Percentiles rank a stretch among this genome's conserved stretches.
Evolutionary conservation across 495 filamentous ascomycete genomes (phyloP).

Genomic region (Tirmania nivea): DNA sequence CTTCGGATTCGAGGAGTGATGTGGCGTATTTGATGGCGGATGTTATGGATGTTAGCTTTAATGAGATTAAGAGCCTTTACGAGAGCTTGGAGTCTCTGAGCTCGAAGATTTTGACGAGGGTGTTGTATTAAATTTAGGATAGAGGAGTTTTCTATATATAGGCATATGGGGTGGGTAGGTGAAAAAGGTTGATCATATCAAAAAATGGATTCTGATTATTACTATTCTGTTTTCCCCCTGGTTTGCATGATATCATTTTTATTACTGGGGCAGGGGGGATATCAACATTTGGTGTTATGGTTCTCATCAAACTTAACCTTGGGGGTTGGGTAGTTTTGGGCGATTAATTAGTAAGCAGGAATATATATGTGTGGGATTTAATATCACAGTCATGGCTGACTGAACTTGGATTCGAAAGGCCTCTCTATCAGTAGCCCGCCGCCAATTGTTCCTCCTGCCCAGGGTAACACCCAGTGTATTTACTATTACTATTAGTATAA

Average conservation of each 20-base stretch:
- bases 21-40: constrained; percentile 97
- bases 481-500: no score
- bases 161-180: neutral
- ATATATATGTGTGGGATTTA: no score
- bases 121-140: constrained; percentile 53
- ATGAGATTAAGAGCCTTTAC: constrained; percentile 66
- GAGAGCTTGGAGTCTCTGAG: constrained; percentile 58
- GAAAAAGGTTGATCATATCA: neutral
- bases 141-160: neutral
- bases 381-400: no score
- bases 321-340: no score
- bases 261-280: no score
- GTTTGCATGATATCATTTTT: constrained; percentile 4
- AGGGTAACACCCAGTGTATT: no score
- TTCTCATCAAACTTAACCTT: no score
- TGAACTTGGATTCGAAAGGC: no score
- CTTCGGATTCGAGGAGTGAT: constrained; percentile 83
- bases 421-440: no score
- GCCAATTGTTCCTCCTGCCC: no score
- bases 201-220: neutral
- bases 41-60: constrained; percentile 60
- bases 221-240: neutral
- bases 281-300: no score
- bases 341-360: no score
- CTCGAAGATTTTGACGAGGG: constrained; percentile 68